phyloP scores from a whole-genome alignment of 768 basidiomycete species.

The Trametes cingulata region DNA sequence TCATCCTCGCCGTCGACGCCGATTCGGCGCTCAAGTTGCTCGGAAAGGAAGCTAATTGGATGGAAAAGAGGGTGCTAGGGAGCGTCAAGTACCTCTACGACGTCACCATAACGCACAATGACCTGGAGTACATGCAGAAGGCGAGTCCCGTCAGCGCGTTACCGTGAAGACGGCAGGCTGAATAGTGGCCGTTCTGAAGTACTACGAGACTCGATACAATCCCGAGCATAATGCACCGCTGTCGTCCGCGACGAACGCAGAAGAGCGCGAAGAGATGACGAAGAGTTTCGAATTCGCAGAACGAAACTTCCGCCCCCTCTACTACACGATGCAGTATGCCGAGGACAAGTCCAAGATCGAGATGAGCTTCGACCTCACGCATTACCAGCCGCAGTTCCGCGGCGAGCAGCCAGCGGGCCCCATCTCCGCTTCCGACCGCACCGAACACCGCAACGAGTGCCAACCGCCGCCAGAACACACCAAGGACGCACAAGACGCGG shows the following conservation, averaged over 20 bases:
- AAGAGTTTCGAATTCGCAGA: constrained; percentile 39
- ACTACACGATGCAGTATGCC: constrained; percentile 47
- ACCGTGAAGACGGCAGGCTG: neutral
- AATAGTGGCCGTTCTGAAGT: constrained; percentile 29
- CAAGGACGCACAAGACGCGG: constrained; percentile 10
- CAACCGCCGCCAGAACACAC: constrained; percentile 11
- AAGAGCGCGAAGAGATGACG: constrained; percentile 30
- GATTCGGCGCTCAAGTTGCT: constrained; percentile 46
- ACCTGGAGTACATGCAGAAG: constrained; percentile 48
- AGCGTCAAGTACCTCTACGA: constrained; percentile 48
- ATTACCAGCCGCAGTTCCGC: constrained; percentile 48
- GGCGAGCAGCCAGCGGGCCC: constrained; percentile 31
- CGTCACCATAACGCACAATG: constrained; percentile 52
- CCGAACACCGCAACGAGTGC: constrained; percentile 26
- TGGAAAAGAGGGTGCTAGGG: constrained; percentile 44
- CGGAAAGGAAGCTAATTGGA: constrained; percentile 38
- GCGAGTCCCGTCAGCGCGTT: constrained; percentile 22
- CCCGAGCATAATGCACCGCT: constrained; percentile 32
- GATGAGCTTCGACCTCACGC: constrained; percentile 53
- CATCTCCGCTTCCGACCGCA: constrained; percentile 20
- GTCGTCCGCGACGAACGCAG: constrained; percentile 21
- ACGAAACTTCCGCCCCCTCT: constrained; percentile 44
- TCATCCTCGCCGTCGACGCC: constrained; percentile 46
- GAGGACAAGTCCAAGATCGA: constrained; percentile 48
- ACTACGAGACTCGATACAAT: constrained; percentile 43